Conservation (phyloP, 352 stramenopile species). For the Pythium myriotylum region DNA sequence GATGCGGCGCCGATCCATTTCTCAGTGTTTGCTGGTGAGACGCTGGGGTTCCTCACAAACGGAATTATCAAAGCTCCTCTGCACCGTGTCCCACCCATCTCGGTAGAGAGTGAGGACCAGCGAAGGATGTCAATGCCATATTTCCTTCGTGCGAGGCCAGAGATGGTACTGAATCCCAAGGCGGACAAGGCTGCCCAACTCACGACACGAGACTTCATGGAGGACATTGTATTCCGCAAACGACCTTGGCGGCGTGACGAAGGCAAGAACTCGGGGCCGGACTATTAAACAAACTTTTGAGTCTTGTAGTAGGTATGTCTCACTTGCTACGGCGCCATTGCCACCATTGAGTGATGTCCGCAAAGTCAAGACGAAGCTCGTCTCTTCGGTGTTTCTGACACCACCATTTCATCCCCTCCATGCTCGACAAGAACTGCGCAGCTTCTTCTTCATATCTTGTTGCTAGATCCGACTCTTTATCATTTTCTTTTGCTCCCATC, state of each 20-base stretch:
- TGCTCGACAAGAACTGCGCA: conserved; percentile 8
- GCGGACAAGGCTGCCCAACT: conserved; percentile 39
- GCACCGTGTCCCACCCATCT: conserved; percentile 76
- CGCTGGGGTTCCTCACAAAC: conserved; percentile 72
- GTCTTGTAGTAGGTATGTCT: neutral
- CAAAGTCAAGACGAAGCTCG: conserved; percentile 17
- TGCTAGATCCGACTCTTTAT: neutral
- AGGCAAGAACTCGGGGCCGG: conserved; percentile 38
- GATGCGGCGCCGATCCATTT: conserved; percentile 64
- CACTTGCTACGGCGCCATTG: conserved; percentile 9
- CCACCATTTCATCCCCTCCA: conserved; percentile 24
- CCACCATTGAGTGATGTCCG: conserved; percentile 67
- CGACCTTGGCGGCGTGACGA: conserved; percentile 69
- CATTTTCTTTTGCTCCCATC: conserved; percentile 20
- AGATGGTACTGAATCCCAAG: conserved; percentile 62
- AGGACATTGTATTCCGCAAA: conserved; percentile 79
- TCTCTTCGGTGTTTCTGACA: conserved; percentile 20
- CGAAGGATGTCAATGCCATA: conserved; percentile 89
- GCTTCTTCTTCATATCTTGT: conserved; percentile 8
- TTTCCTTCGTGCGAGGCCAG: conserved; percentile 64
- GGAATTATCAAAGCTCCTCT: conserved; percentile 70
- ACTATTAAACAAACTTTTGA: conserved; percentile 45
- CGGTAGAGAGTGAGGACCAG: conserved; percentile 52
- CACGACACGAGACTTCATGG: conserved; percentile 84
- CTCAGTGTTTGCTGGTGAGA: conserved; percentile 83